phyloP scores from a whole-genome alignment of 2,329 filamentous ascomycete species.

The Neofusicoccum ribis region DNA sequence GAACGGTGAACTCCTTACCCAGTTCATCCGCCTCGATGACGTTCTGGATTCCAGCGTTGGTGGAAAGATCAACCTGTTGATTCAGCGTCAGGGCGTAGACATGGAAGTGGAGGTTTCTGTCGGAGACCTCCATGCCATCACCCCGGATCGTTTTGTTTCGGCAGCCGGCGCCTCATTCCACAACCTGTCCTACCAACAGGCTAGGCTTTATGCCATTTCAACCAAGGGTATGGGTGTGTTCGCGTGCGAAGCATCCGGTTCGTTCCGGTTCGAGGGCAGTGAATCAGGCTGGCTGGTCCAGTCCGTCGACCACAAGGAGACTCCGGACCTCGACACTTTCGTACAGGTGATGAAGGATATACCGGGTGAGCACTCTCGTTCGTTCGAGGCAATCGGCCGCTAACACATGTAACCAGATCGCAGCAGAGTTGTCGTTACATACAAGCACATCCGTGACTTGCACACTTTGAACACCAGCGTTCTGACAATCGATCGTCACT shows the following conservation, averaged over 20 bases:
- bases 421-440: slow-evolving; percentile 86
- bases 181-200: slow-evolving; percentile 94
- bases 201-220: slow-evolving; percentile 90
- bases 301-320: slow-evolving; percentile 87
- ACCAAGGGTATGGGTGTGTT: slow-evolving; percentile 78
- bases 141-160: slow-evolving; percentile 91
- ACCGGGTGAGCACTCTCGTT: slow-evolving; percentile 46
- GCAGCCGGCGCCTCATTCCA: slow-evolving; percentile 95
- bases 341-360: slow-evolving; percentile 88
- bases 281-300: slow-evolving; percentile 94
- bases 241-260: slow-evolving; percentile 90
- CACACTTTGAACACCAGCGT: slow-evolving; percentile 94
- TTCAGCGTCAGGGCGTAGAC: slow-evolving; percentile 87
- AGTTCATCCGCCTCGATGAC: slow-evolving; percentile 88
- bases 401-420: slow-evolving; percentile 47
- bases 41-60: slow-evolving; percentile 88
- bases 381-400: background rate
- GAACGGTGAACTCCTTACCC: slow-evolving; percentile 88
- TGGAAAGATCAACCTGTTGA: slow-evolving; percentile 71
- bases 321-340: slow-evolving; percentile 83
- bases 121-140: slow-evolving; percentile 89
- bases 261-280: slow-evolving; percentile 89
- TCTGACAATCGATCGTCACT: slow-evolving; percentile 90
- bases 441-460: slow-evolving; percentile 91
- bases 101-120: slow-evolving; percentile 82